Base-by-base conservation (phyloP, 345 rosid species). In the Pistacia atlantica region DNA sequence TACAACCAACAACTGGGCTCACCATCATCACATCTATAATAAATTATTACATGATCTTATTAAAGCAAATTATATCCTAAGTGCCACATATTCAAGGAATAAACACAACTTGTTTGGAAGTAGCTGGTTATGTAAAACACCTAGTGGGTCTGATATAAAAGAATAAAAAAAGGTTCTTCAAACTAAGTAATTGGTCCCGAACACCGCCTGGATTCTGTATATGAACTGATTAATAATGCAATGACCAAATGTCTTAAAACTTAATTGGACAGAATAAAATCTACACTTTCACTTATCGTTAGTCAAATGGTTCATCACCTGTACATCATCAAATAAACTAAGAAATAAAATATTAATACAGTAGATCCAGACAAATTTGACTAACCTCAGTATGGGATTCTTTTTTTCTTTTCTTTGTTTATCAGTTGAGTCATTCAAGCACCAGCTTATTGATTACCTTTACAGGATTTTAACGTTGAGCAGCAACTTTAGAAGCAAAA, bases 1-100 rank as follows among this genome's bases (percentile, higher is more conserved):
- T 75, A 49, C 76, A 86, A 86, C 89, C 84, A 87, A 88, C 88
- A 80, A 65, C 73, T 66, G 52, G 35, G 51, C 52, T 73, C 51
- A 60, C 22, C 66, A 77, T 58, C 55, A 54, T 54, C 12, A 22
- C 8, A 5, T 52, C 18, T 38, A 57, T 13, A 17, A 17, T 55
- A 2, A 58, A 11, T 58, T n/a, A 58, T 58, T 58, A 17, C 11
- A 10, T 1, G 31, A 9, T 10, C 28, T 25, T 11, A 25, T 11
- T 33, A 60, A 22, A 25, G 3, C 64, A 60, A 60, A 11, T 22
- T 25, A 8, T 13, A 10, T 25, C 5, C 37, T 13, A 60, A 11
- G 28, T 10, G 37, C 37, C 64, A 14, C 28, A 60, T 60, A 25
- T 54, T 54, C 57, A 54, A 16, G 18, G 57, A 14, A 12, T 42